A percentile compares a stretch with the other conserved stretches of the same genome.
phyloP scores from a whole-genome alignment of 768 basidiomycete species.

The Mycena rosella region DNA sequence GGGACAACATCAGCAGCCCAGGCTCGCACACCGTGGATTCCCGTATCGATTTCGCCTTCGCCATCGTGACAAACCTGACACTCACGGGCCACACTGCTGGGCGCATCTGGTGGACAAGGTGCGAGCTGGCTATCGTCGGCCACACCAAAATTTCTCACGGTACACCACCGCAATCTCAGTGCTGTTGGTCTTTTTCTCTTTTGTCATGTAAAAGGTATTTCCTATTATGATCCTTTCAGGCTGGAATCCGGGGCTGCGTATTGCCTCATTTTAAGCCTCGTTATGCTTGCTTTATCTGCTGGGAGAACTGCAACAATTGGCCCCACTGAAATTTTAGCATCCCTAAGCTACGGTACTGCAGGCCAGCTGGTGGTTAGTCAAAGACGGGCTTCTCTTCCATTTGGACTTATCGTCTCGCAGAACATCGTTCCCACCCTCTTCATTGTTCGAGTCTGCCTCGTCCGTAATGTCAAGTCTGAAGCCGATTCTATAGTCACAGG shows the following conservation, averaged over 20 bases:
- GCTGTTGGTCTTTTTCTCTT: not conserved
- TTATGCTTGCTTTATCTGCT: slow-evolving; percentile 4
- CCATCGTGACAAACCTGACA: slow-evolving; percentile 13
- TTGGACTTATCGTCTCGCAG: not conserved
- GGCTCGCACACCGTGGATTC: too few species aligned
- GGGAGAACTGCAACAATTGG: slow-evolving; percentile 3
- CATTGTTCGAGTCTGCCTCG: slow-evolving; percentile 10
- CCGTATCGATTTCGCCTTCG: slow-evolving; percentile 11
- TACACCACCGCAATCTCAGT: too few species aligned
- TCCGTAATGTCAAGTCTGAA: not conserved
- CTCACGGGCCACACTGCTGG: slow-evolving; percentile 23
- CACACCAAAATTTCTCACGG: not conserved
- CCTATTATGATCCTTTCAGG: not conserved
- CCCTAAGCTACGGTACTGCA: slow-evolving; percentile 1
- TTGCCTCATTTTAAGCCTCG: not conserved
- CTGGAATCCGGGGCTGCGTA: slow-evolving; percentile 23
- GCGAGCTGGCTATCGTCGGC: slow-evolving; percentile 9
- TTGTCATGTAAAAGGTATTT: not conserved
- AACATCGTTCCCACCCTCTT: slow-evolving; percentile 20
- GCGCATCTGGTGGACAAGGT: slow-evolving; percentile 20
- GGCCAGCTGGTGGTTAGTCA: slow-evolving; percentile 15
- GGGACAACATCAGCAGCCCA: too few species aligned
- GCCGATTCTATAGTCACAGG: too few species aligned
- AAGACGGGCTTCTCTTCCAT: not conserved
- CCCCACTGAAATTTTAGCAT: not conserved